Conservation (phyloP, 768 basidiomycete genomes). For the Psilocybe subaeruginosa region DNA sequence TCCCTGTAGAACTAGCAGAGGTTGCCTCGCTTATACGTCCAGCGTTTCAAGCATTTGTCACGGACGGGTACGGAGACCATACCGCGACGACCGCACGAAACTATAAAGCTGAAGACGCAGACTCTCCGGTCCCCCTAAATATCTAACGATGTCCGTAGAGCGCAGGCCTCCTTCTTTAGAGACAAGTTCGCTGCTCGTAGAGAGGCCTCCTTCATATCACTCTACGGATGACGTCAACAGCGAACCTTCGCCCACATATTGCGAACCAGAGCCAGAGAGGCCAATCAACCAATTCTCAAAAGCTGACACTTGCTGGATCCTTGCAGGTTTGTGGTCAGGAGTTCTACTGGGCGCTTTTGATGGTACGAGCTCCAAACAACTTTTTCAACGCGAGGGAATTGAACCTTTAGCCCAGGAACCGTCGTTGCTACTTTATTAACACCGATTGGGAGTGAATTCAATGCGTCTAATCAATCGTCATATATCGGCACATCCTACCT, state of each 20-base stretch:
- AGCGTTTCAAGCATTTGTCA: constrained; percentile 36
- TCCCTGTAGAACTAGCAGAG: constrained; percentile 13
- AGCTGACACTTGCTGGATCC: constrained; percentile 67
- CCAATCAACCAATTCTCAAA: constrained; percentile 48
- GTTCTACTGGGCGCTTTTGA: constrained; percentile 87
- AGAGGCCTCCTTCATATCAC: constrained; percentile 50
- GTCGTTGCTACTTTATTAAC: constrained; percentile 86
- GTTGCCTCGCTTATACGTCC: constrained; percentile 17
- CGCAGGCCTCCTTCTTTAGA: constrained; percentile 51
- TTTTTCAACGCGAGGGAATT: constrained; percentile 8
- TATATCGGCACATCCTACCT: constrained; percentile 91
- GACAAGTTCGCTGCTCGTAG: constrained; percentile 60
- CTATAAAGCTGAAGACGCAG: constrained; percentile 26
- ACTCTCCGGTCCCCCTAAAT: constrained; percentile 24
- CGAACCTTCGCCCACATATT: constrained; percentile 27
- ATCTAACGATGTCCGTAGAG: constrained; percentile 47
- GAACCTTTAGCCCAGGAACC: constrained; percentile 53
- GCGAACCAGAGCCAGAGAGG: constrained; percentile 29
- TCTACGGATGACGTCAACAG: constrained; percentile 44
- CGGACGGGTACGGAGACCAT: constrained; percentile 32
- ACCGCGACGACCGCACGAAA: constrained; percentile 22
- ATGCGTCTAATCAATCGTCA: constrained; percentile 77
- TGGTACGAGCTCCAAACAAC: constrained; percentile 45
- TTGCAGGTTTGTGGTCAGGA: constrained; percentile 80
- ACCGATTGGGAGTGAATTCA: constrained; percentile 85